Base-by-base conservation (phyloP, 2,329 filamentous ascomycete species). In the Karstenula rhodostoma region DNA sequence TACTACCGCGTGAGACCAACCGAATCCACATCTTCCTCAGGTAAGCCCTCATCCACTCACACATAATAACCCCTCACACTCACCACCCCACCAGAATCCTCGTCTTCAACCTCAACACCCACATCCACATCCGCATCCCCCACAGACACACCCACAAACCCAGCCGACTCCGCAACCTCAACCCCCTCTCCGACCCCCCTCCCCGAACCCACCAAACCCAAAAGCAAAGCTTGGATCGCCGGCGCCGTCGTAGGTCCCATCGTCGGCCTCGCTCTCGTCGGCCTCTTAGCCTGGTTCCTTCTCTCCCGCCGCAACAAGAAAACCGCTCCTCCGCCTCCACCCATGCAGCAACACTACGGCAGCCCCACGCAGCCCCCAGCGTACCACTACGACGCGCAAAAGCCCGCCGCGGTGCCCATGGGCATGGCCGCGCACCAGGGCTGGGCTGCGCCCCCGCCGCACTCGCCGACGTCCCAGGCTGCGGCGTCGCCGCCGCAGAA, bases 151-250 rank as follows among this genome's bases (percentile, higher is more conserved):
- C 9, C 42, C 3, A 8, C 5, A 19, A 19, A 8, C 12, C n/a
- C 4, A 19, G n/a, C n/a, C 37, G 37, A 40, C n/a, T 32, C 56
- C 7, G 50, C 33, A 12, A 3, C 29, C 42, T 19, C 33, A 44
- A 51, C 57, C 13, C 33, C 43, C 48, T 52, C 13, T 23, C 33
- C 48, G 44, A 13, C 7, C 22, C 58, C 43, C 27, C 55, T 23
- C 42, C 57, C 57, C 19, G 37, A 58, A 15, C 59, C 57, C 25
- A 10, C 37, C 51, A 65, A 69, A 33, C 52, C 52, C 3, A 58
- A 61, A 27, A 68, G 65, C 59, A 69, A 73, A 57, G 69, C 68
- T 12, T 74, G 72, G 72, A 74, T 74, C 29, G 69, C 72, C 9
- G 72, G 70, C n/a, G 70, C 62, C 0, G 68, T 74, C 27, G 61